phyloP scores from a whole-genome alignment of 371 early-diverging fungal genomes.

The Mortierella sp. region DNA sequence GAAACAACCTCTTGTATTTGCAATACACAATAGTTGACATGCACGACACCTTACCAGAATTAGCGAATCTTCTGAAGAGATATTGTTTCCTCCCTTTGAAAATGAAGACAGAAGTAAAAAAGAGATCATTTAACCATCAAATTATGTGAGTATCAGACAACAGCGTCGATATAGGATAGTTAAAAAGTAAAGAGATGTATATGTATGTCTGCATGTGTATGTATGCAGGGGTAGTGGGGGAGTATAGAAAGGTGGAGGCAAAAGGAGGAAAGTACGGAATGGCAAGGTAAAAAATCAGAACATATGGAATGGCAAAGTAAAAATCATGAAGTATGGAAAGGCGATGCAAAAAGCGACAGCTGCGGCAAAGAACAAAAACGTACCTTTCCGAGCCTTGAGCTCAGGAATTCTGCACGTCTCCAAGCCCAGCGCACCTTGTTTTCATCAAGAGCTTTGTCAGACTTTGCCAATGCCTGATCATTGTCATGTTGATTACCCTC shows the following conservation, averaged over 20 bases:
- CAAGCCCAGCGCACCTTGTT: conserved; percentile 31
- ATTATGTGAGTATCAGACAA: no score
- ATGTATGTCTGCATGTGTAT: no score
- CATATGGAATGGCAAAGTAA: no score
- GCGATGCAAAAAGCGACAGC: no score
- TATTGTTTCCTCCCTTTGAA: conserved; percentile 29
- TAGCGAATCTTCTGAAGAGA: conserved; percentile 39
- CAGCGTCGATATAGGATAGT: neutral
- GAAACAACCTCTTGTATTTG: neutral
- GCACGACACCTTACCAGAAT: conserved; percentile 26
- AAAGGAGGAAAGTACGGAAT: no score
- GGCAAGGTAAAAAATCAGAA: no score
- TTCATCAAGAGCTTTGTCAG: conserved; percentile 9
- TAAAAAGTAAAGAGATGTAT: no score
- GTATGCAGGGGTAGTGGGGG: no score
- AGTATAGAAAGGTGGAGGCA: no score
- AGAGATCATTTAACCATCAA: neutral
- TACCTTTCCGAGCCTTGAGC: conserved; percentile 48
- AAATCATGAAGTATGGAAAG: no score
- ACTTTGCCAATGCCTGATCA: neutral
- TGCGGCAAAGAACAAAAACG: neutral
- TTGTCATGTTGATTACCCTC: neutral
- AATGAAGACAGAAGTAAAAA: neutral
- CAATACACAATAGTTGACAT: neutral
- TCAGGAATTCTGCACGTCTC: conserved; percentile 49